Base-by-base conservation (phyloP, 2,329 filamentous ascomycete species). In the Aspergillus felis region DNA sequence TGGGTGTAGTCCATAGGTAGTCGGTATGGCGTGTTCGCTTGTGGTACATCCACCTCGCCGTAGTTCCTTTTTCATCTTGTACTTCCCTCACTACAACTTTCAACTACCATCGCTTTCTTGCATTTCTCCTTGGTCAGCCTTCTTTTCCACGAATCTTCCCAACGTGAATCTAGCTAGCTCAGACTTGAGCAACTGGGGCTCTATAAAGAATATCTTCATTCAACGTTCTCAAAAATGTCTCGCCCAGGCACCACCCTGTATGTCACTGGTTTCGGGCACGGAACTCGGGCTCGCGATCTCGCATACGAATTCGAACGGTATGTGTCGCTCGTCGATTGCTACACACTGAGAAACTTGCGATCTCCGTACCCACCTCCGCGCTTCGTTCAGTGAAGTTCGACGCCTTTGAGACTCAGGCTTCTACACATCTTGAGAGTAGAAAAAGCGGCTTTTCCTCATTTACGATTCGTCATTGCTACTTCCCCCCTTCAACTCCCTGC, bases 261-360 rank as follows among this genome's bases (percentile, higher is more conserved):
- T 83, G 93, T 97, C 79, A 96, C 92, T 74, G 94, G 94, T 85
- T 99, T 99, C 80, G 95, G 93, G 85, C 92, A 96, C 80, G 92
- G 93, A 78, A 97, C 93, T 78, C 91, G 94, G 83, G 92, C 94
- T 78, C 91, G 94, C 87, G 92, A 99, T 84, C 90, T 97, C 78
- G 92, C 93, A 83, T 97, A 96, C 90, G 93, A 97, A 85, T 97
- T 97, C 90, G 93, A 97, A 92, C 92, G 93, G 91, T 97, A 96
- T 87, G 92, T 96, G 84, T 83, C 78, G 81, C 79, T 80, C 73
- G 71, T 69, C 71, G 66, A 68, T 69, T 70, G 59, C 64, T 67
- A 65, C 71, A 67, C 70, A 73, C 76, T 71, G 71, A 75, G 73
- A 67, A 72, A 71, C 69, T 70, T 64, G 58, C 70, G 68, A 66